Percentiles rank a stretch among this genome's conserved stretches.
Conservation (phyloP, 2,329 filamentous ascomycete genomes). For the Paraconiothyrium sp. region DNA sequence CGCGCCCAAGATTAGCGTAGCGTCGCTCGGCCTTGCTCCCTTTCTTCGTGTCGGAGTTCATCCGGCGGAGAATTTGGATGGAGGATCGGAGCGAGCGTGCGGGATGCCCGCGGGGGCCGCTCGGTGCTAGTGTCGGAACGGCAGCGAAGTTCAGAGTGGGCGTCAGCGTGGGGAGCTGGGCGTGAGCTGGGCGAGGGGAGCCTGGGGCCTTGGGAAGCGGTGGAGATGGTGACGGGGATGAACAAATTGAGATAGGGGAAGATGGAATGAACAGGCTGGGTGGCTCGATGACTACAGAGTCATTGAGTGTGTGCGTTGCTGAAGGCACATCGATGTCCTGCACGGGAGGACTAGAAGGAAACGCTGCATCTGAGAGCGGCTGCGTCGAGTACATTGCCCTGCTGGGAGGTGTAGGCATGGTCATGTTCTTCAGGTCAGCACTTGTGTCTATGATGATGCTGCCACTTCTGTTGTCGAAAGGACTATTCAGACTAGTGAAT, state of each 20-base stretch:
- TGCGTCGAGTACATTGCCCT: slow-evolving; percentile 27
- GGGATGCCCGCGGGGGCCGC: slow-evolving; percentile 47
- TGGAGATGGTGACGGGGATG: slow-evolving; percentile 24
- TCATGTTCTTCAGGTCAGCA: slow-evolving; percentile 24
- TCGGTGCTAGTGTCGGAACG: slow-evolving; percentile 32
- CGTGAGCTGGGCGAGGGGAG: slow-evolving; percentile 35
- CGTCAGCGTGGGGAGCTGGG: slow-evolving; percentile 25
- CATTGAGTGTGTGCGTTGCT: slow-evolving; percentile 14
- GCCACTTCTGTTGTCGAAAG: slow-evolving; percentile 19
- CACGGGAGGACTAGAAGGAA: slow-evolving; percentile 27
- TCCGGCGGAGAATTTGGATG: slow-evolving; percentile 52
- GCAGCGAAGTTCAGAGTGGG: slow-evolving; percentile 33
- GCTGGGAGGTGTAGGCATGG: slow-evolving; percentile 24
- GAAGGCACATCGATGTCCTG: slow-evolving; percentile 15
- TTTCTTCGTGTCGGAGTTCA: slow-evolving; percentile 53
- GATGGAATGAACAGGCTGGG: slow-evolving; percentile 17
- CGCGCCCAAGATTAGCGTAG: slow-evolving; percentile 53
- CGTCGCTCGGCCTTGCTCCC: slow-evolving; percentile 43
- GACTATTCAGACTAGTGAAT: slow-evolving; percentile 31
- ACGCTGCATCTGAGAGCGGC: slow-evolving; percentile 34
- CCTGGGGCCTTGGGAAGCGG: slow-evolving; percentile 31
- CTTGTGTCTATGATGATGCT: slow-evolving; percentile 21
- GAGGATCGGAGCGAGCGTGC: slow-evolving; percentile 50
- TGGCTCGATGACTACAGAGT: slow-evolving; percentile 25
- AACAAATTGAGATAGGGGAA: slow-evolving; percentile 31